phyloP scores from a whole-genome alignment of 805 yeast species.

The Pichia californica region DNA sequence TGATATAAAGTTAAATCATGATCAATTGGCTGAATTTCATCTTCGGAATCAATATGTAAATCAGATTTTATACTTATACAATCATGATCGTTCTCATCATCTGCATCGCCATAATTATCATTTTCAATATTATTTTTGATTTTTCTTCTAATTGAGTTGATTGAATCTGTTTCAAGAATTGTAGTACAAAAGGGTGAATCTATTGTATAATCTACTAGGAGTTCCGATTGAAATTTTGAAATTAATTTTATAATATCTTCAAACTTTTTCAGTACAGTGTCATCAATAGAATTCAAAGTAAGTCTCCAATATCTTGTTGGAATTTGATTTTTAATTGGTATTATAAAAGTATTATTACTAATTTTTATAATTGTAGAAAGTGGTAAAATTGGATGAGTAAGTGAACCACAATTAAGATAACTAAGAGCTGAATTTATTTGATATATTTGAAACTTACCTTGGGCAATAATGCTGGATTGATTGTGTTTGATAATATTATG shows the following conservation, averaged over 20 bases:
- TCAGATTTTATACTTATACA: conserved; percentile 2
- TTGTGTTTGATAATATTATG: conserved; percentile 4
- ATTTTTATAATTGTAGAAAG: conserved; percentile 51
- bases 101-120: no score
- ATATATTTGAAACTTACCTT: conserved; percentile 54
- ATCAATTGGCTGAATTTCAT: background rate
- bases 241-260: conserved; percentile 20
- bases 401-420: conserved; percentile 59
- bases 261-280: conserved; percentile 23
- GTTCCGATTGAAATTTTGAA: conserved; percentile 14
- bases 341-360: conserved; percentile 41
- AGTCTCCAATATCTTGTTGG: conserved; percentile 74
- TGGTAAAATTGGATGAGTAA: conserved; percentile 71
- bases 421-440: conserved; percentile 42
- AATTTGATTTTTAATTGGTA: conserved; percentile 68
- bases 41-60: conserved; percentile 3
- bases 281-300: conserved; percentile 31
- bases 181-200: conserved; percentile 10
- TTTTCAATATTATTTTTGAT: no score
- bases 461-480: conserved; percentile 38
- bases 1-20: conserved; percentile 3
- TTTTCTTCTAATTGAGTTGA: no score
- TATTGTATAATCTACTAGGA: conserved; percentile 3
- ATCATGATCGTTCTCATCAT: no score
- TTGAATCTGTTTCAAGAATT: background rate